Conservation (phyloP, 2,329 filamentous ascomycete genomes). For the Sporothrix curviconia region DNA sequence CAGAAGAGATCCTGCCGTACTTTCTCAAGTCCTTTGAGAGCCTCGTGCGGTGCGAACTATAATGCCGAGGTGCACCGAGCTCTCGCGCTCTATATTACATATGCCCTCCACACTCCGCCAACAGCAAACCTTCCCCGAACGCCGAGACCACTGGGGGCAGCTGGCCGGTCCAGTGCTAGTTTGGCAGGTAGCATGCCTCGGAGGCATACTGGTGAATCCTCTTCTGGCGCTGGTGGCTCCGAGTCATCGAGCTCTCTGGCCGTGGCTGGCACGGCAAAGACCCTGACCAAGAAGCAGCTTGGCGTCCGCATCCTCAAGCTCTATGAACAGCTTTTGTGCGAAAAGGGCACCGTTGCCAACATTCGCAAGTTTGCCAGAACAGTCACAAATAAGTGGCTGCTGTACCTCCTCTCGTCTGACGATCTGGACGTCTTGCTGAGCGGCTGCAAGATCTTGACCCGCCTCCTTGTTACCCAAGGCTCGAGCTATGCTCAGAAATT, state of each 20-base stretch:
- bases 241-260: background rate
- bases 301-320: constrained; percentile 70
- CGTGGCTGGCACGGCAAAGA: constrained; percentile 27
- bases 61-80: constrained; percentile 81
- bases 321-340: constrained; percentile 72
- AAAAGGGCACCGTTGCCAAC: constrained; percentile 58
- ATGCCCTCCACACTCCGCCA: constrained; percentile 59
- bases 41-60: constrained; percentile 71
- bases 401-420: constrained; percentile 83
- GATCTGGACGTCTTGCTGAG: constrained; percentile 77
- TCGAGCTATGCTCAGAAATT: constrained; percentile 79
- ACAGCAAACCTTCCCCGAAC: constrained; percentile 44
- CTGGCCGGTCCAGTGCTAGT: constrained; percentile 4
- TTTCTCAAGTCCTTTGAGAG: constrained; percentile 75
- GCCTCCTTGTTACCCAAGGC: constrained; percentile 77
- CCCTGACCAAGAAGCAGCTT: constrained; percentile 60
- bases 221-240: background rate
- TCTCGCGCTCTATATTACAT: constrained; percentile 87
- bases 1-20: constrained; percentile 62
- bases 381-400: constrained; percentile 94
- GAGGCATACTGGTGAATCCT: constrained; percentile 10
- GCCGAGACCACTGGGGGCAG: constrained; percentile 33
- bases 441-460: constrained; percentile 74
- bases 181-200: background rate
- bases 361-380: constrained; percentile 87